Base-by-base conservation (phyloP, 768 basidiomycete species). In the Pulveroboletus sp. region DNA sequence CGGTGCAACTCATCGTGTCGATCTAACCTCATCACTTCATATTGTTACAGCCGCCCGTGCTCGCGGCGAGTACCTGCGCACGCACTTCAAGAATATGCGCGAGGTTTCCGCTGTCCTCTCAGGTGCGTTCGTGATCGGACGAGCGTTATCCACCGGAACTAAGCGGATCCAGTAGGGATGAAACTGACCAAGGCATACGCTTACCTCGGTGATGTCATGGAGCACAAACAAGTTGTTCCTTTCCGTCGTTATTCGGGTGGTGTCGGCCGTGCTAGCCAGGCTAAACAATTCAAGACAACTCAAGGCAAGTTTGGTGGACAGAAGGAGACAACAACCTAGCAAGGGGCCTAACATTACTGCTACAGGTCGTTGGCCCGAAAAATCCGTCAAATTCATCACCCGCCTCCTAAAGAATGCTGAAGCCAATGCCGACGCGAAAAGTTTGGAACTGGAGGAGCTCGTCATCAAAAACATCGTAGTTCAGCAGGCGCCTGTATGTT, bases 71-170 rank as follows among this genome's bases (percentile, higher is more conserved):
- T 93, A 97, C 81, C 83, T 96, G 67, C 90, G 94, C 64, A 98
- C 96, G 42, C 95, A 97, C 78, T 99, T 96, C 85, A 99, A 99
- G 87, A 99, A 98, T 83, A 98, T 96, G 92, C 86, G 91, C 57
- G 96, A 99, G 75, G 96, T 98, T 49, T 94, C 90, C 45, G 95
- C 95, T 57, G 93, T 89, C 59, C 77, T 97, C 57, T 81, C 85
- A 58, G 94, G 93, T 92, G 57, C 64, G 79, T 72, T 37, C n/a
- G 37, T 30, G 35, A 51, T 51, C 18, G 32, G 18, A 24, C 40
- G 24, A 5, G 0, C 28, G 13, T 33, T 8, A 30, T 40, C 43
- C n/a, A 27, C 21, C 18, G 6, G 44, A 39, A 50, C 46, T 49
- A 48, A 57, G 17, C n/a, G 10, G 7, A 24, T 42, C 32, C 10